A percentile compares a stretch with the other conserved stretches of the same genome.
Evolutionary conservation across 2,329 filamentous ascomycete genomes (phyloP).

Genomic region (Pochonia chlamydosporia): DNA sequence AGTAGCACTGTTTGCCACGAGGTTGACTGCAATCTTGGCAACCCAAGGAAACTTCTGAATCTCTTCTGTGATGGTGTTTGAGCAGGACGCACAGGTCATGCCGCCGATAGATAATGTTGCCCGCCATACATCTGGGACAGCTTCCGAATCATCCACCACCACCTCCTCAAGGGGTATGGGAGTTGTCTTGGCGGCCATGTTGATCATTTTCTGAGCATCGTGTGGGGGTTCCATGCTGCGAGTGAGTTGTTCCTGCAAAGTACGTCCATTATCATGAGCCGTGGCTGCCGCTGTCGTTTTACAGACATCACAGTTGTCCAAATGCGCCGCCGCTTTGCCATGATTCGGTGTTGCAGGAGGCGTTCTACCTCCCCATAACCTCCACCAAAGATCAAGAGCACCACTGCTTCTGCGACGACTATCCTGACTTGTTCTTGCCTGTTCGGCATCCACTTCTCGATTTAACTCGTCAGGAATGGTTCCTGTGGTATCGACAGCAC

Average conservation of each 20-base stretch:
- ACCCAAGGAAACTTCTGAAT: slow-evolving; percentile 53
- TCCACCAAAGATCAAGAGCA: slow-evolving; percentile 24
- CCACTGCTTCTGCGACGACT: slow-evolving; percentile 13
- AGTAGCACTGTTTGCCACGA: slow-evolving; percentile 61
- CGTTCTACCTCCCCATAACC: slow-evolving; percentile 21
- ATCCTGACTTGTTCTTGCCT: slow-evolving; percentile 18
- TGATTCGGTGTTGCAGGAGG: slow-evolving; percentile 17
- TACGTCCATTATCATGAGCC: slow-evolving; percentile 6
- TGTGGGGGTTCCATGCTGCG: slow-evolving; percentile 6
- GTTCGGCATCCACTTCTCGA: slow-evolving; percentile 11
- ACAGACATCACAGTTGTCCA: slow-evolving; percentile 33
- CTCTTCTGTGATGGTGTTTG: slow-evolving; percentile 55
- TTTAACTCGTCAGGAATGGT: slow-evolving; percentile 23
- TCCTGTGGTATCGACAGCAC: slow-evolving; percentile 37
- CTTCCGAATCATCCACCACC: slow-evolving; percentile 13
- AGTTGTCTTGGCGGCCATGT: not conserved
- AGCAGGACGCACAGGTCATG: slow-evolving; percentile 70
- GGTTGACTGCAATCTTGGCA: slow-evolving; percentile 52
- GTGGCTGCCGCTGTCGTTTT: slow-evolving; percentile 14
- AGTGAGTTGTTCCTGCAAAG: slow-evolving; percentile 4
- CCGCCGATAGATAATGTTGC: slow-evolving; percentile 58
- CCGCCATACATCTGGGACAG: slow-evolving; percentile 30
- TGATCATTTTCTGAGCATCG: slow-evolving; percentile 6
- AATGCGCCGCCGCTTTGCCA: slow-evolving; percentile 24
- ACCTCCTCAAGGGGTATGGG: slow-evolving; percentile 18